These are phyloP conservation scores for Magnolia kwangsiensis DNA, from an alignment of 164 flowering plant species.

Conservation along the genomic window DNA sequence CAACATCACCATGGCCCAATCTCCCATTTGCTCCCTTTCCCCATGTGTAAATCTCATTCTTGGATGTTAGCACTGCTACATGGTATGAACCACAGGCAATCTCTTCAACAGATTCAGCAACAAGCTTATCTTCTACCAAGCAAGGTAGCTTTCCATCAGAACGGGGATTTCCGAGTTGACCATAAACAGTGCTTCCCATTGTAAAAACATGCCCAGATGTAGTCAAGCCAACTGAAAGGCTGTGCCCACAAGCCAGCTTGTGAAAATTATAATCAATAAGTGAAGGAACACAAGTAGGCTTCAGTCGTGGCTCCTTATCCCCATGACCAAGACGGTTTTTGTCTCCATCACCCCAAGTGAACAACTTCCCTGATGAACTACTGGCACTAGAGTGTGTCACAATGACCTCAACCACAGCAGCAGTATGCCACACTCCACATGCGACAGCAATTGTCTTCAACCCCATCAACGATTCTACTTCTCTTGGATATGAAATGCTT, in stretches of 20 bases:
- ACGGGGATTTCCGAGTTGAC: slow-evolving; percentile 37
- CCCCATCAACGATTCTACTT: slow-evolving; percentile 36
- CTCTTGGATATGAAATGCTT: slow-evolving; percentile 32
- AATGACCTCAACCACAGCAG: slow-evolving; percentile 41
- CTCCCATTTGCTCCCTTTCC: slow-evolving; percentile 89
- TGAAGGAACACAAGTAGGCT: slow-evolving; percentile 38
- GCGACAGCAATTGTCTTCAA: slow-evolving; percentile 37
- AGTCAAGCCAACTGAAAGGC: slow-evolving; percentile 36
- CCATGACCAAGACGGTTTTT: slow-evolving; percentile 43
- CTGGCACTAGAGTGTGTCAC: slow-evolving; percentile 33
- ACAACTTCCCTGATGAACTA: slow-evolving; percentile 34
- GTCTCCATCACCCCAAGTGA: slow-evolving; percentile 48
- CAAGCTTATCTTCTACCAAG: slow-evolving; percentile 30
- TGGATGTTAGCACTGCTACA: slow-evolving; percentile 63
- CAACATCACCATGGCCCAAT: slow-evolving; percentile 77
- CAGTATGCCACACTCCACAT: slow-evolving; percentile 45
- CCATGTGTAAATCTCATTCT: slow-evolving; percentile 80
- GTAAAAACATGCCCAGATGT: slow-evolving; percentile 37
- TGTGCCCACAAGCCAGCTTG: slow-evolving; percentile 40
- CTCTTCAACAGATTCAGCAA: slow-evolving; percentile 40
- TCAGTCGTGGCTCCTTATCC: slow-evolving; percentile 34
- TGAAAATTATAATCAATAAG: slow-evolving; percentile 40
- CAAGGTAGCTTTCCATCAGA: slow-evolving; percentile 40
- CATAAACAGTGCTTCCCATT: slow-evolving; percentile 41
- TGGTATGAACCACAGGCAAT: slow-evolving; percentile 81